A percentile compares a stretch with the other conserved stretches of the same genome.
Evolutionary conservation across 305 asterid genomes (phyloP).

Genomic region (Petunia hybrid): DNA sequence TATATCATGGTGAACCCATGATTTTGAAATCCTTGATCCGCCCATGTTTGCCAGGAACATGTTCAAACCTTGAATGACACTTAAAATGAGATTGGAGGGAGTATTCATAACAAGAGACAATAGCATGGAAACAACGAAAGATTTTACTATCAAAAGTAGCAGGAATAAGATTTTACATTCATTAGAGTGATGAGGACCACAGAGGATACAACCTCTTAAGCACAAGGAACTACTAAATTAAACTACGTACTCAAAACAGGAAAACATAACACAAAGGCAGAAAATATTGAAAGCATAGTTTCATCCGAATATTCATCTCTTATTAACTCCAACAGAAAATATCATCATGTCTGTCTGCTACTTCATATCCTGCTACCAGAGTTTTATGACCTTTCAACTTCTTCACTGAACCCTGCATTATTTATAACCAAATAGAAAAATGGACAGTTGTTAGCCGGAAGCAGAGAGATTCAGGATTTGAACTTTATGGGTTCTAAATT

Average conservation of each 20-base stretch:
- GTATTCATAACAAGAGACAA: too few species aligned
- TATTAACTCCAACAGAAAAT: slow-evolving; percentile 5
- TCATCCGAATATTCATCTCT: background rate
- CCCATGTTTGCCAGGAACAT: too few species aligned
- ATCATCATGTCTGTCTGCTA: background rate
- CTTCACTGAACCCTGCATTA: slow-evolving; percentile 21
- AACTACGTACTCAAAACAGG: background rate
- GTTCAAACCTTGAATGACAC: too few species aligned
- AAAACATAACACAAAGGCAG: background rate
- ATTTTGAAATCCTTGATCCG: too few species aligned
- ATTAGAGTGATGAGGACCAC: background rate
- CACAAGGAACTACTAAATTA: background rate
- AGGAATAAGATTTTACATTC: background rate
- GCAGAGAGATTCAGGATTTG: too few species aligned
- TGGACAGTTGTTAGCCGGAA: background rate
- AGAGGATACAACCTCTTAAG: background rate
- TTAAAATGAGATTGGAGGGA: too few species aligned
- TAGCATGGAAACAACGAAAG: background rate
- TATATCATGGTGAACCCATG: too few species aligned
- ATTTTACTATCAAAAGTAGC: background rate
- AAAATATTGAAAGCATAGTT: background rate
- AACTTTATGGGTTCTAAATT: background rate
- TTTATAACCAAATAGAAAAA: background rate
- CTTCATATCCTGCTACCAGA: background rate
- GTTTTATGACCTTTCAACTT: background rate